Evolutionary conservation across 108 stramenopile species (phyloP).

Genomic region (Ochromonas danica): DNA sequence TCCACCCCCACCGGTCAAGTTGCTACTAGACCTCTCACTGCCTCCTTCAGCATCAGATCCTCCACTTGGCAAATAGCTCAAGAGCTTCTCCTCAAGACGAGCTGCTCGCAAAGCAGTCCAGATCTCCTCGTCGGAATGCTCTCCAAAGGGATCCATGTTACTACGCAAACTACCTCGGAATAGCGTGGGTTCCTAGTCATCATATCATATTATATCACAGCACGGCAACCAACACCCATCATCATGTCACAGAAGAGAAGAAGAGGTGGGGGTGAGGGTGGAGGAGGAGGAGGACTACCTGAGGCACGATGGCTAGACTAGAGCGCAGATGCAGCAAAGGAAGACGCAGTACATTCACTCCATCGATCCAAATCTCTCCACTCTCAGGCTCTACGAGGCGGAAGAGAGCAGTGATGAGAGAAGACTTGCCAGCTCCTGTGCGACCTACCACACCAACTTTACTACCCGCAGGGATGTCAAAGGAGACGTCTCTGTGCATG

Average conservation of each 20-base stretch:
- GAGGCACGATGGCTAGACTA: constrained; percentile 92
- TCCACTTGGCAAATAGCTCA: too few relatives aligned
- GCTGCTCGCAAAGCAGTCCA: too few relatives aligned
- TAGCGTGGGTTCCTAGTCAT: constrained; percentile 88
- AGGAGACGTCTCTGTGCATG: constrained; percentile 30
- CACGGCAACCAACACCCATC: too few relatives aligned
- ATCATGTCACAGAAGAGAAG: too few relatives aligned
- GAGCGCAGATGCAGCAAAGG: constrained; percentile 76
- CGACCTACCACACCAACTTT: constrained; percentile 53
- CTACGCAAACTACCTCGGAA: constrained; percentile 77
- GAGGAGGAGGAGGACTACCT: too few relatives aligned
- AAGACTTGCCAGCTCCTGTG: constrained; percentile 69
- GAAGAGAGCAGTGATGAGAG: too few relatives aligned
- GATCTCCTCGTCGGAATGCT: too few relatives aligned
- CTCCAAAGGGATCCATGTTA: constrained; percentile 76
- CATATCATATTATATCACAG: too few relatives aligned
- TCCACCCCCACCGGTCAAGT: too few relatives aligned
- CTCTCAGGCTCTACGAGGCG: constrained; percentile 73
- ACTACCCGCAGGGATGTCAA: constrained; percentile 35
- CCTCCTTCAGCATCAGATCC: too few relatives aligned
- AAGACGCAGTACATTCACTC: constrained; percentile 70
- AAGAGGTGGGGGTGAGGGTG: too few relatives aligned
- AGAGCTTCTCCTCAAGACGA: constrained; percentile 71
- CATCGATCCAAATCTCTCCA: constrained; percentile 76
- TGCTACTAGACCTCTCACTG: too few relatives aligned